Conservation (phyloP, 192 early-diverging fungal genomes). For the Umbelopsis ramanniana region DNA sequence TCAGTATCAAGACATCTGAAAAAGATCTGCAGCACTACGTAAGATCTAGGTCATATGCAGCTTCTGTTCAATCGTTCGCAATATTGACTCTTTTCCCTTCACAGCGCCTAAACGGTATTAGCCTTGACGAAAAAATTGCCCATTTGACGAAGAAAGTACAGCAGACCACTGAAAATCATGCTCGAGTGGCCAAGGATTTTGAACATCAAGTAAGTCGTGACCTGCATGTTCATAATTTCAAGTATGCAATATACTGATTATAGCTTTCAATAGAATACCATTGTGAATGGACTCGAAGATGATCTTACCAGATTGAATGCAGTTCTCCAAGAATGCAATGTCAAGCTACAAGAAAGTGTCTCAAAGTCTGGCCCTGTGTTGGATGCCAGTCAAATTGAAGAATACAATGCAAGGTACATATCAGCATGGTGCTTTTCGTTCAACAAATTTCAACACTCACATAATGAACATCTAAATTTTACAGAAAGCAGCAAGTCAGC, state of each 20-base stretch:
- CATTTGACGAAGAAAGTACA: constrained; percentile 72
- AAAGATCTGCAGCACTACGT: constrained; percentile 74
- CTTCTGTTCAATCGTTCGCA: no score
- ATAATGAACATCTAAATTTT: no score
- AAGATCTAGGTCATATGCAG: neutral
- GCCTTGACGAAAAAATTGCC: constrained; percentile 73
- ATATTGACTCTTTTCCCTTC: neutral
- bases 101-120: constrained; percentile 65
- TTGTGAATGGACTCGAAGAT: constrained; percentile 55
- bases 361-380: constrained; percentile 27
- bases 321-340: constrained; percentile 58
- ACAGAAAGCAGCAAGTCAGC: constrained; percentile 75
- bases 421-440: neutral
- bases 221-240: no score
- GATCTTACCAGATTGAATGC: constrained; percentile 57
- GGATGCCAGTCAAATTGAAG: constrained; percentile 30
- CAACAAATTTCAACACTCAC: neutral
- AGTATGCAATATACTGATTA: no score
- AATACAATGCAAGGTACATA: constrained; percentile 42
- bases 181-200: constrained; percentile 53
- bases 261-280: neutral
- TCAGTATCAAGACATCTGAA: constrained; percentile 71
- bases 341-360: constrained; percentile 29
- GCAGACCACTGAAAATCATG: constrained; percentile 62
- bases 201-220: constrained; percentile 50